Evolutionary conservation across 352 stramenopile species (phyloP), one percentile per base, ranked within the genome.

Genomic region (Aphanomyces euteiches): DNA sequence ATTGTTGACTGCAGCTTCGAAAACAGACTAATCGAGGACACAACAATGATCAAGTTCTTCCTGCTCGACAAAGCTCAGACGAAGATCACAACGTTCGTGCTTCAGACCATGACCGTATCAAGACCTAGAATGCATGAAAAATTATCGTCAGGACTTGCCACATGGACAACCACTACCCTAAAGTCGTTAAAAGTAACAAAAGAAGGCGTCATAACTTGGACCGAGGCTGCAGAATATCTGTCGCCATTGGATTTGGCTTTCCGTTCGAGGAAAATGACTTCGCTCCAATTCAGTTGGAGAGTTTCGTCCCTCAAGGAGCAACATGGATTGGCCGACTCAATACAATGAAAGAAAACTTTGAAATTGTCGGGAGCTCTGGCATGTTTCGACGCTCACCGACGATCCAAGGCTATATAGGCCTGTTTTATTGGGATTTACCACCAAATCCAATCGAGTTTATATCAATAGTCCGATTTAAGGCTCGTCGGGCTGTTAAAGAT

Each of bases 401-500:
- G 38, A 34, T 66, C 12, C 57, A 66, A 66, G 57, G 38, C 12
- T 54, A 1, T 19, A 19, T 53, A 5, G 2, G 53, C 4, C 53
- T 15, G 0, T 66, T 39, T 21, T 38, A 53, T 37, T 66, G 57
- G 57, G 39, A 13, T 3, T n/a, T 66, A 3, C 15, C 8, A n/a
- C 3, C 37, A 38, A 41, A 53, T 34, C 57, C 57, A 38, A 66
- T 47, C 3, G 39, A 38, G 57, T 66, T 15, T 6, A 6, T 34
- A 0, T 21, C 7, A 4, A 50, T 37, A n/a, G 7, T 66, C 15
- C n/a, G 28, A 21, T 66, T 47, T 28, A 17, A 19, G 6, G 4
- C 43, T 41, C 12, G 28, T 5, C n/a, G 38, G 19, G 7, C 28
- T 3, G 19, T 53, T 4, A 60, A 61, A 70, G 64, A 70, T n/a